phyloP scores from a whole-genome alignment of 1,284 basidiomycete genomes.

The Apiotrichum domesticum region DNA sequence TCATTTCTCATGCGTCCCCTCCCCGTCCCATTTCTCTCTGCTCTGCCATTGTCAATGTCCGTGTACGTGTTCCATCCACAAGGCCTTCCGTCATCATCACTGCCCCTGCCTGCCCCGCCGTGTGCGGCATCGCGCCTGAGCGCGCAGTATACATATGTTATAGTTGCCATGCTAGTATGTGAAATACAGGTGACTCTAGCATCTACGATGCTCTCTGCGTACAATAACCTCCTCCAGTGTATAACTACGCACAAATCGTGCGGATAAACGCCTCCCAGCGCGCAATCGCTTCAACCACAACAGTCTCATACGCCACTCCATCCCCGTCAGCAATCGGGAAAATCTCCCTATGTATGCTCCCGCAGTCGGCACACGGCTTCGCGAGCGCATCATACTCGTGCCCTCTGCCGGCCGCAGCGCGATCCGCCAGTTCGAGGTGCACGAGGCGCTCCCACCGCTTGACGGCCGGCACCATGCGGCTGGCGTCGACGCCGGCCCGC shows the following conservation, averaged over 20 bases:
- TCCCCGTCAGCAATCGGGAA: slow-evolving; percentile 27
- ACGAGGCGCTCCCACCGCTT: slow-evolving; percentile 45
- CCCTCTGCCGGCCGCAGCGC: slow-evolving; percentile 11
- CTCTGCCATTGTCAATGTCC: neutral
- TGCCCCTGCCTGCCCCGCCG: no score
- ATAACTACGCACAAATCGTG: slow-evolving; percentile 11
- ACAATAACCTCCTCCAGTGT: neutral
- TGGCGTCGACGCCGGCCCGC: slow-evolving; percentile 11
- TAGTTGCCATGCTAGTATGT: no score
- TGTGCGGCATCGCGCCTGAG: no score
- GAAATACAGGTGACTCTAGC: neutral
- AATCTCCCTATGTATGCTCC: slow-evolving; percentile 38
- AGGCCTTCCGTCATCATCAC: no score
- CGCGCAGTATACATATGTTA: no score
- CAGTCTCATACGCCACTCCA: slow-evolving; percentile 27
- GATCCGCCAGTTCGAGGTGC: slow-evolving; percentile 44
- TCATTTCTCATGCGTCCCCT: neutral
- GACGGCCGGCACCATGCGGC: slow-evolving; percentile 24
- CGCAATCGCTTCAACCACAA: slow-evolving; percentile 35
- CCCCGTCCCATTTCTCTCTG: neutral
- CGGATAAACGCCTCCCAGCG: slow-evolving; percentile 43
- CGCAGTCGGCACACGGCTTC: slow-evolving; percentile 38
- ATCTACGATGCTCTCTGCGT: neutral
- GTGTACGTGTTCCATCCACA: no score
- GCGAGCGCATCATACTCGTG: slow-evolving; percentile 18